Evolutionary conservation across 192 early-diverging fungal genomes (phyloP), one percentile per base, ranked within the genome.

Genomic region (Coemansia sp.): DNA sequence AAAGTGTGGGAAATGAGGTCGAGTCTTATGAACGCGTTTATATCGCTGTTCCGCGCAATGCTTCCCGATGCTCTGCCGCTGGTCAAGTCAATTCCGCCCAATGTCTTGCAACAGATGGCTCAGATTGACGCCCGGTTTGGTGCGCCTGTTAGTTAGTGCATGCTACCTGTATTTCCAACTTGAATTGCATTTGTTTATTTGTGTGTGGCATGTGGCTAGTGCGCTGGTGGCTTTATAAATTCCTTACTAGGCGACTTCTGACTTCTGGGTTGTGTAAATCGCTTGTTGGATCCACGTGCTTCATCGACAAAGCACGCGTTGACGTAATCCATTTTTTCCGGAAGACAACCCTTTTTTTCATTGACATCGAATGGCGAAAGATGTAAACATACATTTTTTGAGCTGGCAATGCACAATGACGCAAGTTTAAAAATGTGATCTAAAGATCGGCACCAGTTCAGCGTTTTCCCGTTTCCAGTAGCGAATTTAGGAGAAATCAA

Each of bases 1-100:
- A 59, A 66, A 27, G 68, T 75, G 38, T 81, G 78, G 78, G 51
- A 71, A 6, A 65, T 72, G 72, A 48, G 48, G 19, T 62, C 51
- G 4, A 6, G 10, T 10, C 57, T 74, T 57, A 19, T 59, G 2
- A 11, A 66, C 12, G 62, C 64, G 19, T 70, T 80, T 57, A 59
- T 64, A 5, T 22, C 21, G 4, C 56, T 64, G 50, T 70, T 73
- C 54, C 14, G 29, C 0, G 41, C 23, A 7, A 57, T 80, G 64
- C 62, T 56, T 32, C 77, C 77, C 1, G 77, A 67, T 25, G 64
- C 72, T 15, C 63, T 80, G 29, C 43, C 64, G 12, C 39, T 74
- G 53, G 63, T 71, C 32, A 68, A 67, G 48, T 51, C 32, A 14
- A 64, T 80, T 48, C 77, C 77, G 4, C 14, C 53, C 4, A 65